phyloP scores from a whole-genome alignment of 2,329 filamentous ascomycete genomes.

The Fusarium sp. region DNA sequence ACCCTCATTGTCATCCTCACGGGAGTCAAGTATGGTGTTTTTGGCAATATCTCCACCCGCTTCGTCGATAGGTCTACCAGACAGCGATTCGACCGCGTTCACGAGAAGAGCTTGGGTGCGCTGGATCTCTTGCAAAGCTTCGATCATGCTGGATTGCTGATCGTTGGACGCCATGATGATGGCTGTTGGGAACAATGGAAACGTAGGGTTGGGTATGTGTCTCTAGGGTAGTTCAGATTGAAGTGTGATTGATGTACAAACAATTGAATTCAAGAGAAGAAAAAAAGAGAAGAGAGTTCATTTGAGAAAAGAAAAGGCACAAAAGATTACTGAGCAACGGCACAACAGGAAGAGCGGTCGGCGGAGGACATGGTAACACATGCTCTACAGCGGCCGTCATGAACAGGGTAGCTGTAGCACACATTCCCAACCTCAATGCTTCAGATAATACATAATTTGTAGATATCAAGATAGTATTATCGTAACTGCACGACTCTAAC shows the following conservation, averaged over 20 bases:
- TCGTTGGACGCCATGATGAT: slow-evolving; percentile 44
- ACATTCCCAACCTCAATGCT: slow-evolving; percentile 23
- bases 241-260: not conserved
- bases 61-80: slow-evolving; percentile 47
- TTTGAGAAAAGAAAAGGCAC: slow-evolving; percentile 8
- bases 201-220: slow-evolving; percentile 3
- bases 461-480: slow-evolving; percentile 31
- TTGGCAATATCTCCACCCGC: slow-evolving; percentile 17
- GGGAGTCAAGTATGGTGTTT: slow-evolving; percentile 24
- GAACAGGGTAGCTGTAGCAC: slow-evolving; percentile 30
- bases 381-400: slow-evolving; percentile 28
- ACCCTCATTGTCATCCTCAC: slow-evolving; percentile 16
- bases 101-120: slow-evolving; percentile 58
- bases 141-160: slow-evolving; percentile 44
- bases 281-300: slow-evolving; percentile 8
- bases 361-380: slow-evolving; percentile 36
- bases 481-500: slow-evolving; percentile 22
- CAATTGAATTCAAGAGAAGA: not conserved
- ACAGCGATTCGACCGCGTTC: slow-evolving; percentile 56
- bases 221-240: slow-evolving; percentile 29
- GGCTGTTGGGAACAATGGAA: not conserved
- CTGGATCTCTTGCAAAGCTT: slow-evolving; percentile 57
- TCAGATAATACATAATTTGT: slow-evolving; percentile 41
- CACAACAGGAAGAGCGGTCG: slow-evolving; percentile 40
- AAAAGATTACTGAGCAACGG: slow-evolving; percentile 29